These are phyloP conservation scores for Populus hybrid DNA, from an alignment of 441 rosid species.

Conservation along the genomic window DNA sequence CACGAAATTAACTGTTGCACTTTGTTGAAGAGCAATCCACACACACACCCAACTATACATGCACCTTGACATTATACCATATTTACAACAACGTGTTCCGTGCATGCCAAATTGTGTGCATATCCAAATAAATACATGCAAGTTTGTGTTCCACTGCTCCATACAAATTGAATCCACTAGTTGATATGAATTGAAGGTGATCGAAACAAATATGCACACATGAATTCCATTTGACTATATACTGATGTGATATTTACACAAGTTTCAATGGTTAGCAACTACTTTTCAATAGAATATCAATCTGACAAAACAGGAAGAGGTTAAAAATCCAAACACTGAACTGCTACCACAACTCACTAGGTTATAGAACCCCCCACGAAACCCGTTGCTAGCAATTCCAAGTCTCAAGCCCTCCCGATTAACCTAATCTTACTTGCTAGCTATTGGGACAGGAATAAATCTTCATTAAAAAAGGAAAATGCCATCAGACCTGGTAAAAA, in stretches of 20 bases:
- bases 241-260: background rate
- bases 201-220: background rate
- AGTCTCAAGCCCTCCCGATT: background rate
- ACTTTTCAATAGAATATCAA: background rate
- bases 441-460: background rate
- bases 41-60: background rate
- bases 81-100: background rate
- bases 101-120: background rate
- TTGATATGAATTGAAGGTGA: background rate
- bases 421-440: background rate
- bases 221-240: background rate
- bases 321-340: background rate
- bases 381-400: background rate
- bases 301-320: background rate
- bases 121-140: background rate
- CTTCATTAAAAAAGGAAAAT: background rate
- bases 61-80: background rate
- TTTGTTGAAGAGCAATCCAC: background rate
- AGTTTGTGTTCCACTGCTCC: background rate
- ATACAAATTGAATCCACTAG: background rate
- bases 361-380: conserved; percentile 2
- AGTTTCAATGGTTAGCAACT: background rate
- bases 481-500: conserved; percentile 21
- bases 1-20: too few relatives aligned
- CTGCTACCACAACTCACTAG: background rate